Evolutionary conservation across 768 basidiomycete species (phyloP).

Genomic region (Zangia roseola): DNA sequence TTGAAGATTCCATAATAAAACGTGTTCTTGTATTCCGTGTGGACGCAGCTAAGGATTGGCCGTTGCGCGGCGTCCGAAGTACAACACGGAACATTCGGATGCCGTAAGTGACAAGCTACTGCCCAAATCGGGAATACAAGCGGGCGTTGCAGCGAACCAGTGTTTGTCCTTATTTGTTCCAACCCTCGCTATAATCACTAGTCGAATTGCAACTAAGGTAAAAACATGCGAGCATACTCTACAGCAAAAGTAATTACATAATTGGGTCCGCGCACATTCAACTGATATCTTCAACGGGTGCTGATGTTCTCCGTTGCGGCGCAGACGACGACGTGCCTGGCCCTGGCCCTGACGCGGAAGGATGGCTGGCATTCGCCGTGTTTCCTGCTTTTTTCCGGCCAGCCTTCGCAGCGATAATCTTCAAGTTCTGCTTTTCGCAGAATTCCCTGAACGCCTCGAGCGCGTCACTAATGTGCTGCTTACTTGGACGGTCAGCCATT

Average conservation of each 20-base stretch:
- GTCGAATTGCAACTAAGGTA: conserved; percentile 11
- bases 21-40: conserved; percentile 12
- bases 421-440: conserved; percentile 45
- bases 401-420: conserved; percentile 32
- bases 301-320: not conserved
- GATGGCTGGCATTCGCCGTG: not conserved
- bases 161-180: conserved; percentile 9
- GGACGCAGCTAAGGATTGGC: not conserved
- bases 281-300: conserved; percentile 33
- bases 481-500: conserved; percentile 53
- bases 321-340: conserved; percentile 16
- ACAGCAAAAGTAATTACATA: not conserved
- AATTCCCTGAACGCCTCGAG: conserved; percentile 49
- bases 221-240: conserved; percentile 6
- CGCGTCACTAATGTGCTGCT: conserved; percentile 50
- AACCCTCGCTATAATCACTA: conserved; percentile 11
- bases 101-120: conserved; percentile 19
- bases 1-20: not conserved
- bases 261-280: conserved; percentile 8
- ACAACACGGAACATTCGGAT: conserved; percentile 5
- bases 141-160: conserved; percentile 6
- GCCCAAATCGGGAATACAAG: conserved; percentile 33
- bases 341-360: conserved; percentile 6
- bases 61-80: not conserved
- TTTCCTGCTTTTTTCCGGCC: not conserved